These are phyloP conservation scores for Escovopsis sp. DNA, from an alignment of 2,329 filamentous ascomycete species.

Conservation along the genomic window DNA sequence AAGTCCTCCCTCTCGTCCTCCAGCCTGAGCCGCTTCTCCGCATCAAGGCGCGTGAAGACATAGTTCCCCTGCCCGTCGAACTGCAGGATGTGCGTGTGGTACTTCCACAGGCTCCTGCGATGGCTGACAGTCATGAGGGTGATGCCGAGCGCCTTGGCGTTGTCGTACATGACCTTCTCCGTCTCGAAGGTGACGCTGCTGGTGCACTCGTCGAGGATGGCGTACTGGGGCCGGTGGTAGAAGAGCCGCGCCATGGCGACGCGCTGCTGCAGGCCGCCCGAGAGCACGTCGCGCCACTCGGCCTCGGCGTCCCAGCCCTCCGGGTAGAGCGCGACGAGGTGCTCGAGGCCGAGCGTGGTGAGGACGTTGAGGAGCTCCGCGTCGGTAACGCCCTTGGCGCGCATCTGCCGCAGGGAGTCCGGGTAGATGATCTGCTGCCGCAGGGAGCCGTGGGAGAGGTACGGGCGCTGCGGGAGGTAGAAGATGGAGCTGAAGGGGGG, in stretches of 20 bases:
- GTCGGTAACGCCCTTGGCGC: constrained; percentile 69
- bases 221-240: constrained; percentile 84
- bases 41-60: constrained; percentile 80
- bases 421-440: constrained; percentile 96
- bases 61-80: constrained; percentile 92
- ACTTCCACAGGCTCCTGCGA: constrained; percentile 84
- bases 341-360: constrained; percentile 65
- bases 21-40: constrained; percentile 66
- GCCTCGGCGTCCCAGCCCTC: constrained; percentile 84
- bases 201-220: constrained; percentile 94
- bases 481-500: constrained; percentile 89
- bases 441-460: constrained; percentile 80
- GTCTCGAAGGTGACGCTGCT: constrained; percentile 89
- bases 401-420: constrained; percentile 77
- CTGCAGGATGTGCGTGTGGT: constrained; percentile 86
- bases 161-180: constrained; percentile 94
- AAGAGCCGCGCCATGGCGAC: constrained; percentile 94
- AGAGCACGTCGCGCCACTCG: constrained; percentile 91
- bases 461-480: constrained; percentile 93
- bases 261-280: constrained; percentile 83
- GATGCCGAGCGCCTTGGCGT: constrained; percentile 78
- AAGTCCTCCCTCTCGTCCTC: constrained; percentile 97
- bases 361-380: constrained; percentile 66
- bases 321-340: constrained; percentile 62
- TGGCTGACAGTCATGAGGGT: constrained; percentile 97